Evolutionary conservation across 306 rosid species (phyloP), one percentile per base, ranked within the genome.

Genomic region (Casuarina glauca): DNA sequence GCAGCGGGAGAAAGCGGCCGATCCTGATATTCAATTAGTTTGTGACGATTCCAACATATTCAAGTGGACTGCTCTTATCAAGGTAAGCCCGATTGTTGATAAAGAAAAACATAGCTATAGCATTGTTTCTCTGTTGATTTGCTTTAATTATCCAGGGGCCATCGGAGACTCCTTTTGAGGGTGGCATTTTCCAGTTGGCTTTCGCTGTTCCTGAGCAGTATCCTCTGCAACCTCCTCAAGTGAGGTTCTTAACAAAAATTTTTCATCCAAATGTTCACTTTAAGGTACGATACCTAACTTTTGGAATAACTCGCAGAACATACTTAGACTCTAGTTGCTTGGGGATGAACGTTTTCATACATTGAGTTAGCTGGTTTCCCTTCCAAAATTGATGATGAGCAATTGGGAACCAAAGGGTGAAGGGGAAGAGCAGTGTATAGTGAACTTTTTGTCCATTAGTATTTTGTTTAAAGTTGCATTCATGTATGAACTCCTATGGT

Each of bases 181-280:
- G 97, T 10, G 99, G 99, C 48, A 85, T 95, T 46, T 95, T 93
- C 84, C 99, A 93, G 90, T 98, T 93, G 74, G 96, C 99, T 9
- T 95, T 93, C 74, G 84, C 97, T 26, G 97, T 95, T 76, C 94
- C 99, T 0, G 98, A 93, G 84, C 97, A 91, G 67, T 96, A 93
- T 82, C 98, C 99, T 75, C 78, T 96, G 72, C 99, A 93, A 79
- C 99, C 99, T 7, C 99, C 98, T 53, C 99, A 92, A 93, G 99
- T 96, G 80, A 87, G 99, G 84, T 96, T 96, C 86, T 84, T 95
- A 78, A 93, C 99, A 46, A 96, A 96, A 72, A 96, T 93, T 71
- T 96, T 96, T 85, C 99, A 96, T 84, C 99, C 99, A 17, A 96
- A 96, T 74, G 99, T 96, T 77, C 99, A 96, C 84, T 96, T 96